Base-by-base conservation (phyloP, 2,329 filamentous ascomycete species). In the Fusarium gaditjirri region DNA sequence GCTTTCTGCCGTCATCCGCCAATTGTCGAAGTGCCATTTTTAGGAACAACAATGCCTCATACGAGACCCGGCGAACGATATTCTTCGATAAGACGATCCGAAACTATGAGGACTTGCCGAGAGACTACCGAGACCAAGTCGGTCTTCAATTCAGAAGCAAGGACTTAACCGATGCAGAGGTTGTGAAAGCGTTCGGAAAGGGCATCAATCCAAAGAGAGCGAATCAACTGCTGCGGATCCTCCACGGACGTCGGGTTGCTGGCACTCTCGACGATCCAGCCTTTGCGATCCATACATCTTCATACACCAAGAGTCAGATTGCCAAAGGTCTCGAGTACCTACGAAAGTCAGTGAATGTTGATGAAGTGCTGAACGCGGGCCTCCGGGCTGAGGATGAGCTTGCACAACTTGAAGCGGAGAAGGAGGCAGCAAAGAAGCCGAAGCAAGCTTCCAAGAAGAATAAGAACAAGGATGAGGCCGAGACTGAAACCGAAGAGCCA, bases 311-410 rank as follows among this genome's bases (percentile, higher is more conserved):
- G 5, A 67, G 79, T 3, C 83, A 89, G 65, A 80, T 85, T 21
- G 77, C 80, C 21, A 82, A 75, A 44, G 90, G 85, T 2, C 80
- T 92, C 61, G 80, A 79, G 38, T 91, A 90, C 77, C 81, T 92
- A 44, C 86, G 90, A 55, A 79, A 83, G 25, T 83, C 83, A 47
- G 83, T 88, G 2, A 84, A 86, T 1, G 87, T 92, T 6, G 86
- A 92, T 65, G 90, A 92, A 78, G 80, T 90, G 33, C 79, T 86
- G 72, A 91, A 89, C 72, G 89, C 89, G 5, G 88, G 88, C 2
- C 80, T 90, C 56, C 84, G 89, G 53, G 90, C 89, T 19, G 89
- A 92, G 79, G 87, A 91, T 62, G 90, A 92, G 80, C 83, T 92
- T 55, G 83, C 82, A 25, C 82, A 83, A 63, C 78, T 91, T 70